Percentiles rank a stretch among this genome's conserved stretches.
Conservation (phyloP, 345 rosid species). For the Combretum micranthum region DNA sequence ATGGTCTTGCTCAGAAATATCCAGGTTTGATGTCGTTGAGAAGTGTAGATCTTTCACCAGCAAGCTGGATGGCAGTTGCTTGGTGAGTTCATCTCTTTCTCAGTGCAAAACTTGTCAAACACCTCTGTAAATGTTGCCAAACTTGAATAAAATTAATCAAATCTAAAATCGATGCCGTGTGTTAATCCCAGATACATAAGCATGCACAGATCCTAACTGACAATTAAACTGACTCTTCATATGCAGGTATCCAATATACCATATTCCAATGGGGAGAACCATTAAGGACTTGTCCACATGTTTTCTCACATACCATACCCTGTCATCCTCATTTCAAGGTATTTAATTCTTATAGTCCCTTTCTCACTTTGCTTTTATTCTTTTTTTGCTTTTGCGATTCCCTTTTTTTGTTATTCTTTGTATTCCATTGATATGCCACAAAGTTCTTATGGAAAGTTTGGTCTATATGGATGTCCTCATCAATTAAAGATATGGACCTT, state of each 20-base stretch:
- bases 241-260: conserved; percentile 47
- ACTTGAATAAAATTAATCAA: too few relatives aligned
- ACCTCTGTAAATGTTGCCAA: too few relatives aligned
- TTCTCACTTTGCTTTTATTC: neutral
- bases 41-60: conserved; percentile 53
- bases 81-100: conserved; percentile 27
- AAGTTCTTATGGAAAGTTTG: too few relatives aligned
- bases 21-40: conserved; percentile 43
- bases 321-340: conserved; percentile 52
- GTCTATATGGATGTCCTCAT: neutral
- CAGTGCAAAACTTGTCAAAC: neutral
- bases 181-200: too few relatives aligned
- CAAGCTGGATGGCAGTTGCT: conserved; percentile 56
- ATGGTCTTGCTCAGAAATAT: conserved; percentile 25
- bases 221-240: neutral
- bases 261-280: conserved; percentile 53
- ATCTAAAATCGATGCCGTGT: too few relatives aligned
- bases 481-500: conserved; percentile 27
- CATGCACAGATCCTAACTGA: too few relatives aligned
- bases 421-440: too few relatives aligned
- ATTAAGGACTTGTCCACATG: conserved; percentile 51
- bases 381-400: neutral
- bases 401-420: too few relatives aligned
- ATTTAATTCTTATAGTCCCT: neutral
- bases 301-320: conserved; percentile 50